Percentiles rank a stretch among this genome's conserved stretches.
phyloP scores from a whole-genome alignment of 2,329 filamentous ascomycete species.

The Stagonosporopsis vannaccii region DNA sequence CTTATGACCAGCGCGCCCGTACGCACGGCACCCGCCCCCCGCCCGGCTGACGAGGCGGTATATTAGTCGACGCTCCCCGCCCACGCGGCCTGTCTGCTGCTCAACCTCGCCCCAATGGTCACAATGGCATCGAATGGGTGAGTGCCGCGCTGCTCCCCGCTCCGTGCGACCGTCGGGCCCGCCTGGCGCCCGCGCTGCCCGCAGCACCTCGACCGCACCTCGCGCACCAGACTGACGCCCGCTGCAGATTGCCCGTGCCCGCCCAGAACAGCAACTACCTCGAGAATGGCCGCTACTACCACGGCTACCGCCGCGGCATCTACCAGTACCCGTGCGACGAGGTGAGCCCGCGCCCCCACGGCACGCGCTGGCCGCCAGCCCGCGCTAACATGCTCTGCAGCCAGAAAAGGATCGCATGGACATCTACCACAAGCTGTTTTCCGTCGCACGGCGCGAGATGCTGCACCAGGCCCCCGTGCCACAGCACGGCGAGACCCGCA shows the following conservation, averaged over 20 bases:
- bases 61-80: constrained; percentile 29
- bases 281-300: constrained; percentile 75
- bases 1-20: constrained; percentile 12
- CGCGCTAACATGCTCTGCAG: constrained; percentile 49
- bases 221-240: constrained; percentile 8
- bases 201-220: no score
- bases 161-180: constrained; percentile 38
- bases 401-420: constrained; percentile 80
- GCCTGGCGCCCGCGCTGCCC: constrained; percentile 17
- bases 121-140: constrained; percentile 55
- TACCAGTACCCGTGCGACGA: constrained; percentile 83
- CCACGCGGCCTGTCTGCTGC: constrained; percentile 31
- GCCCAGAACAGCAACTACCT: constrained; percentile 56
- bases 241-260: constrained; percentile 47
- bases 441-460: constrained; percentile 65
- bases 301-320: constrained; percentile 70
- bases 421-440: constrained; percentile 80
- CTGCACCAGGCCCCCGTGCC: constrained; percentile 55
- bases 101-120: constrained; percentile 49
- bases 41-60: constrained; percentile 22
- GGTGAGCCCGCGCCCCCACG: constrained; percentile 53
- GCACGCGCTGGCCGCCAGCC: no score
- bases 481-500: constrained; percentile 53
- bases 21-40: constrained; percentile 13
- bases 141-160: constrained; percentile 43